Conservation (phyloP, 495 filamentous ascomycete species). For the Aspergillus campestris region DNA sequence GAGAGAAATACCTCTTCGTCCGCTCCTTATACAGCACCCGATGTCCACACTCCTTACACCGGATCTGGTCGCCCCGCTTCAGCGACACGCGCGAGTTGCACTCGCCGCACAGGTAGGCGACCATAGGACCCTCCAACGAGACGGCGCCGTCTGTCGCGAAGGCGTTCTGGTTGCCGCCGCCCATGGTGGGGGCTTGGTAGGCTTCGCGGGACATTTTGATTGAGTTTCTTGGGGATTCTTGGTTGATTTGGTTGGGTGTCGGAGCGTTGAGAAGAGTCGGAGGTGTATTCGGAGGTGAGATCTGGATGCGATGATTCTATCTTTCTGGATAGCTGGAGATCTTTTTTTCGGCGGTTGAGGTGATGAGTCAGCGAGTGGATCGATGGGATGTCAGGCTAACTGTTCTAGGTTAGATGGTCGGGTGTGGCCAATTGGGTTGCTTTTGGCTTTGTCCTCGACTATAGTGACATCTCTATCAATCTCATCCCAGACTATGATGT, state of each 20-base stretch:
- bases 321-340: slow-evolving; percentile 1
- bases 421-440: no score
- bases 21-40: slow-evolving; percentile 96
- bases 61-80: slow-evolving; percentile 77
- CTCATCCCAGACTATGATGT: no score
- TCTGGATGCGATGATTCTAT: no score
- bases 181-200: slow-evolving; percentile 35
- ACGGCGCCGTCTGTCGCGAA: slow-evolving; percentile 28
- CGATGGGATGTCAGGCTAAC: not conserved
- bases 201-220: slow-evolving; percentile 41
- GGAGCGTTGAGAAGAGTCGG: not conserved
- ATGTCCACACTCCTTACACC: slow-evolving; percentile 94
- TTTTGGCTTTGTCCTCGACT: no score
- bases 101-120: slow-evolving; percentile 89
- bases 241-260: not conserved
- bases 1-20: slow-evolving; percentile 73
- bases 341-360: slow-evolving; percentile 4
- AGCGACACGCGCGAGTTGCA: slow-evolving; percentile 76
- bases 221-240: not conserved
- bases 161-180: slow-evolving; percentile 25
- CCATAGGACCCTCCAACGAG: slow-evolving; percentile 37
- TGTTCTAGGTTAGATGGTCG: not conserved
- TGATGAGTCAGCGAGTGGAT: not conserved
- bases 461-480: no score
- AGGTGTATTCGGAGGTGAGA: not conserved